Evolutionary conservation across 495 filamentous ascomycete species (phyloP), one percentile per base, ranked within the genome.

Genomic region (Penicillium flavigenum): DNA sequence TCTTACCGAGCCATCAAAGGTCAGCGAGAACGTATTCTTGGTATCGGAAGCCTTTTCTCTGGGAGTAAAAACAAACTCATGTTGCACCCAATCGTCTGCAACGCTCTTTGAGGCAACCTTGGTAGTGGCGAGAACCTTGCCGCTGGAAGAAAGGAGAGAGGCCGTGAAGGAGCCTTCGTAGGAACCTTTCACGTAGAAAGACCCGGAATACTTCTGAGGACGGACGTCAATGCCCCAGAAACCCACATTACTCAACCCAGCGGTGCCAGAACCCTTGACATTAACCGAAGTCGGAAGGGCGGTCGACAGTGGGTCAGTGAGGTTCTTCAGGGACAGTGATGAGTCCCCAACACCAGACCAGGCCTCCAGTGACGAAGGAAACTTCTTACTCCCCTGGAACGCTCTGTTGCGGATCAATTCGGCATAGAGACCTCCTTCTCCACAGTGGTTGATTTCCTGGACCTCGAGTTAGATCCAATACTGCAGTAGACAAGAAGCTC

Each of bases 391-490:
- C 1, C 82, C 83, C 64, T 87, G 83, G 63, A 92, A 90, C 16
- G 86, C 88, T 50, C 86, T 76, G 66, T 92, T 91, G 48, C 76
- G 76, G 51, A 91, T 85, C 31, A 91, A 66, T 63, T 91, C 87
- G 34, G 85, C 88, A 62, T 91, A 90, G 47, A 91, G 79, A 38
- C 88, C 88, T 22, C 88, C 88, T 63, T 91, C 88, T 19, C 86
- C 88, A 11, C 82, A 87, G 64, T 91, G 83, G 66, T 88, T 87
- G 70, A 88, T 88, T 65, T 88, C 86, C 83, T 86, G 47, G 0
- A 24, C 3, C 19, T 26, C 10, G 50, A 47, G 5, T 67, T 47
- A 67, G 36, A 43, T 38, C 39, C 22, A 44, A 14, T 19, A 17
- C 1, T 0, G 32, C 19, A 7, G 36, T 43, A 19, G 29, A 29